Evolutionary conservation across 305 asterid genomes (phyloP).

Genomic region (Striga hermonthica): DNA sequence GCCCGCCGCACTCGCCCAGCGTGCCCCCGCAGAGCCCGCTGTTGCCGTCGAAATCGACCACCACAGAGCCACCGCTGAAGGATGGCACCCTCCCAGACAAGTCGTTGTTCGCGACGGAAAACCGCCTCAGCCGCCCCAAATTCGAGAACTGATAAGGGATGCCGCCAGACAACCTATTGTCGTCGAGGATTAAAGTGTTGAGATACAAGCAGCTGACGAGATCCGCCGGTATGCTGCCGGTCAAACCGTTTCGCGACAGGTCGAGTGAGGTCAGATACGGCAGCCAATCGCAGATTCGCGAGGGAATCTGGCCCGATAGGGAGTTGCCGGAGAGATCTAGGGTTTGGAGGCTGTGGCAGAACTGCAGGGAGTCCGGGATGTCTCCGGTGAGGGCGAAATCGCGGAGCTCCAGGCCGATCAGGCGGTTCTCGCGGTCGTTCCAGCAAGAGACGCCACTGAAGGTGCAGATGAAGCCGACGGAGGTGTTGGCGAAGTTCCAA

Average conservation of each 20-base stretch:
- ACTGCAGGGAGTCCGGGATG: slow-evolving; percentile 48
- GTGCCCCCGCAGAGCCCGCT: slow-evolving; percentile 52
- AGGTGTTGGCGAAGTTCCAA: slow-evolving; percentile 50
- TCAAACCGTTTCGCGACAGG: slow-evolving; percentile 46
- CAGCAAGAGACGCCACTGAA: slow-evolving; percentile 70
- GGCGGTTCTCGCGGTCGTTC: slow-evolving; percentile 67
- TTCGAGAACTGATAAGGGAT: slow-evolving; percentile 48
- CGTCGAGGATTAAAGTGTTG: slow-evolving; percentile 44
- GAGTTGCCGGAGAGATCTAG: slow-evolving; percentile 63
- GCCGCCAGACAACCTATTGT: slow-evolving; percentile 43
- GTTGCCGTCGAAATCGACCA: slow-evolving; percentile 43
- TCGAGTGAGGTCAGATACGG: slow-evolving; percentile 59
- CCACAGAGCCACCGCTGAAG: slow-evolving; percentile 33
- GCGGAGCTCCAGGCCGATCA: slow-evolving; percentile 51
- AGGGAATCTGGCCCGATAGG: slow-evolving; percentile 49
- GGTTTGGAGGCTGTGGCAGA: slow-evolving; percentile 52
- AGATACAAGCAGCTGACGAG: slow-evolving; percentile 53
- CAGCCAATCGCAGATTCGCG: slow-evolving; percentile 60
- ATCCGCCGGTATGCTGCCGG: slow-evolving; percentile 54
- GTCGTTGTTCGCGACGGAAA: slow-evolving; percentile 48
- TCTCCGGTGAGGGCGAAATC: slow-evolving; percentile 48
- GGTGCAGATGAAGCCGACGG: slow-evolving; percentile 52
- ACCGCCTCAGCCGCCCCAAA: slow-evolving; percentile 46
- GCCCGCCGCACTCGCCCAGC: slow-evolving; percentile 46
- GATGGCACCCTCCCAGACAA: slow-evolving; percentile 46